Conservation (phyloP, 129 eudicot genomes). For the Solidago caesia region DNA sequence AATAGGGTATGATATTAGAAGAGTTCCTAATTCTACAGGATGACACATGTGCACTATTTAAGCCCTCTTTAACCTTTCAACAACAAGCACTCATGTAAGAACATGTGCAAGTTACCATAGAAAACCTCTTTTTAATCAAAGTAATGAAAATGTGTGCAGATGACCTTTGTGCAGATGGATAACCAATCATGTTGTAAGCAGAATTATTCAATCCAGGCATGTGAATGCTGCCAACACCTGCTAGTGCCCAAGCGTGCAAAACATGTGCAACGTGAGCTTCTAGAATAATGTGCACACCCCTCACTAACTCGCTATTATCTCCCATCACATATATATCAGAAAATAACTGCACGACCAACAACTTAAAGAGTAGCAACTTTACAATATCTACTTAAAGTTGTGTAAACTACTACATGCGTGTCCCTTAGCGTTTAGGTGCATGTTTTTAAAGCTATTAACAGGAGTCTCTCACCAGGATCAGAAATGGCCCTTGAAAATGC, state of each 20-base stretch:
- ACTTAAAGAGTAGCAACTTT: conserved; percentile 18
- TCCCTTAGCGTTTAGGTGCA: neutral
- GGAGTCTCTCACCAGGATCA: conserved; percentile 65
- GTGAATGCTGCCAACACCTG: conserved; percentile 99
- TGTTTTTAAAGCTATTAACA: conserved; percentile 15
- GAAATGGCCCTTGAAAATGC: conserved; percentile 45
- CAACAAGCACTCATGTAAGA: conserved; percentile 36
- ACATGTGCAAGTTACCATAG: conserved; percentile 38
- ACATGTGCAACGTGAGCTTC: conserved; percentile 95
- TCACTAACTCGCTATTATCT: conserved; percentile 43
- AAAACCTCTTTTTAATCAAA: conserved; percentile 25
- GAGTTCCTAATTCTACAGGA: neutral
- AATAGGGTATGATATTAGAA: conserved; percentile 22
- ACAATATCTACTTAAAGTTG: conserved; percentile 8
- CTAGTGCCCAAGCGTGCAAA: conserved; percentile 99
- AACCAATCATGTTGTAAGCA: conserved; percentile 97
- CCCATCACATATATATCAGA: conserved; percentile 24
- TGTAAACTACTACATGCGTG: neutral
- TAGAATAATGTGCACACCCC: conserved; percentile 64
- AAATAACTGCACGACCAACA: conserved; percentile 29
- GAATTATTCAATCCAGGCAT: conserved; percentile 97
- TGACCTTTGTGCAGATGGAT: conserved; percentile 99
- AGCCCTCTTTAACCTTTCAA: conserved; percentile 48
- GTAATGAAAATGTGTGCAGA: conserved; percentile 83
- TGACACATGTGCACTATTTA: conserved; percentile 20